Percentiles rank a stretch among this genome's conserved stretches.
phyloP scores from a whole-genome alignment of 352 stramenopile species.

The Blastocystis sp. region DNA sequence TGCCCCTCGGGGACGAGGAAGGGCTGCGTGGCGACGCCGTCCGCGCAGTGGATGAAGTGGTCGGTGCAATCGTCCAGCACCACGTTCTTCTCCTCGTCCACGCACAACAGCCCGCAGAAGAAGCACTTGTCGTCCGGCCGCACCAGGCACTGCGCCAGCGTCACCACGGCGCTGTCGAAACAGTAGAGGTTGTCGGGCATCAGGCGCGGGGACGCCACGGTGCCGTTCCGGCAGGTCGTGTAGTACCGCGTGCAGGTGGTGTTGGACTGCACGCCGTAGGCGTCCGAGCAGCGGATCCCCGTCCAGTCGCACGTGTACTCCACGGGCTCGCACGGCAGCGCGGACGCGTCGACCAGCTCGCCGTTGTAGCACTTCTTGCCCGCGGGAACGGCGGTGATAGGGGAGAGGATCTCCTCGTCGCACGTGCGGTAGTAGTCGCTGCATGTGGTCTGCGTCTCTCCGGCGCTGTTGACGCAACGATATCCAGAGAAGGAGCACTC shows the following conservation, averaged over 20 bases:
- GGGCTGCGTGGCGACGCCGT: slow-evolving; percentile 25
- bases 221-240: slow-evolving; percentile 11
- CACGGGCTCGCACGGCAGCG: slow-evolving; percentile 1
- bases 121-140: slow-evolving; percentile 25
- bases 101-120: slow-evolving; percentile 35
- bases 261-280: background rate
- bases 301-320: slow-evolving; percentile 29
- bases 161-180: slow-evolving; percentile 22
- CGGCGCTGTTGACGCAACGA: background rate
- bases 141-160: background rate
- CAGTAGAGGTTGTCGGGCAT: slow-evolving; percentile 32
- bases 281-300: slow-evolving; percentile 46
- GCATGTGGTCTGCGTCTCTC: background rate
- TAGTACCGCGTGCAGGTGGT: slow-evolving; percentile 42
- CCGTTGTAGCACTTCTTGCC: slow-evolving; percentile 37
- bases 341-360: background rate
- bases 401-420: background rate
- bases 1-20: background rate
- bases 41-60: slow-evolving; percentile 27
- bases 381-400: background rate
- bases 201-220: background rate
- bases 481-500: slow-evolving; percentile 27
- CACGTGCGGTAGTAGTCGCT: slow-evolving; percentile 29
- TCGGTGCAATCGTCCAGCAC: slow-evolving; percentile 53
- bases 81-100: background rate